Base-by-base conservation (phyloP, 192 early-diverging fungal genomes). In the Backusella morwellensis region DNA sequence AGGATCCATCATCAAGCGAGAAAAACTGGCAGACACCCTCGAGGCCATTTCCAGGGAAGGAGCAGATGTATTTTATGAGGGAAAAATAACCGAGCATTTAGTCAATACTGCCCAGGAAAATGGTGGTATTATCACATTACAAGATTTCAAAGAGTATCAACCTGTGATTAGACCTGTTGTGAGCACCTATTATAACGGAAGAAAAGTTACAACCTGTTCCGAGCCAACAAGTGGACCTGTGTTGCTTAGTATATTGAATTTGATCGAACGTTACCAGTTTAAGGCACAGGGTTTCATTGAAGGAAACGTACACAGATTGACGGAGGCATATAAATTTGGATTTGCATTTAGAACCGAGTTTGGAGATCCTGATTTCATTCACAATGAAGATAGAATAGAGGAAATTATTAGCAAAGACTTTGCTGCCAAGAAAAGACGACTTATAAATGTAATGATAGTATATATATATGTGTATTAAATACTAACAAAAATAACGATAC, bases 281-380 rank as follows among this genome's bases (percentile, higher is more conserved):
- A 80, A 80, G 0, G 34, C 75, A 14, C 85, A 90, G 23, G 91
- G 91, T 5, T 81, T 83, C 21, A 86, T 86, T 2, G 85, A 88
- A 4, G 34, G 92, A 17, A 95, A 91, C 63, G 84, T 90, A 34
- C 97, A 98, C 79, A 90, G 94, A 68, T 84, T 96, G 15, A 87
- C 95, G 4, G 97, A 98, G 79, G 89, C 94, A 9, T 90, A 95
- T 78, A 97, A 97, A 78, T 94, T 81, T 77, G 96, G 91, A 17
- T 95, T 89, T 77, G 96, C 96, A 1, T 88, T 92, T 77, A 87
- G 96, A 42, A 92, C 91, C 0, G 90, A 91, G 67, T 81, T 95
- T 35, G 95, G 94, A 0, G 97, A 98, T 76, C 94, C 96, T 6
- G 87, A 84, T 6, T 93, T 90, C 76, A 76, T 90, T 15, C 89